Evolutionary conservation across 225 moss, liverwort and hornwort genomes (phyloP).

Genomic region (Asterella californica): DNA sequence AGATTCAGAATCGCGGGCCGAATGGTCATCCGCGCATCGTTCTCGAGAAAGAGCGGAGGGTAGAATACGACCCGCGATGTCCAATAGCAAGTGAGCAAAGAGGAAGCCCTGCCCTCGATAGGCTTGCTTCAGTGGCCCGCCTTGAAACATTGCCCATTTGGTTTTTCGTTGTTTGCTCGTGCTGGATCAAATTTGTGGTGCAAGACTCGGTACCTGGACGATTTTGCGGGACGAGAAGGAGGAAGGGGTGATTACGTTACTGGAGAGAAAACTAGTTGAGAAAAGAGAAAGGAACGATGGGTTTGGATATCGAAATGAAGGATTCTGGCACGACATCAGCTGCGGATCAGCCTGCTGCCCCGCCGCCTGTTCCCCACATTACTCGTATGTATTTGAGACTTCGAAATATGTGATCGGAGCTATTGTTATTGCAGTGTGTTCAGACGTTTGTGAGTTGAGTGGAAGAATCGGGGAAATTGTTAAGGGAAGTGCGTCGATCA

Average conservation of each 20-base stretch:
- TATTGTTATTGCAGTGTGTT: neutral
- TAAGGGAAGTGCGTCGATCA: neutral
- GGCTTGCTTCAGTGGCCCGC: conserved; percentile 6
- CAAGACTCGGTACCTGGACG: neutral
- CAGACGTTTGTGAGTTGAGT: neutral
- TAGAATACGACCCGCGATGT: conserved; percentile 1
- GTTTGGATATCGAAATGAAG: conserved; percentile 74
- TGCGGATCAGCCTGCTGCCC: conserved; percentile 37
- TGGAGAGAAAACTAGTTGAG: neutral
- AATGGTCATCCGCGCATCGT: neutral
- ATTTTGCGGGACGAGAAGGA: neutral
- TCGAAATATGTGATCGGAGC: conserved; percentile 10
- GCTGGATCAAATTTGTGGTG: neutral
- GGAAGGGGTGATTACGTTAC: neutral
- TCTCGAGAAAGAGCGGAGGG: neutral
- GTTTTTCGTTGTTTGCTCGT: conserved; percentile 1
- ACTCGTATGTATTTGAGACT: conserved; percentile 13
- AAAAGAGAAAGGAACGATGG: conserved; percentile 37
- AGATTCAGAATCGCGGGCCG: neutral
- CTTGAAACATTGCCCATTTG: neutral
- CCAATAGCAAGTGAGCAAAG: neutral
- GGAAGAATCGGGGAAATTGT: neutral
- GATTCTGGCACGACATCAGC: conserved; percentile 27
- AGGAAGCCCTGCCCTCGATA: neutral
- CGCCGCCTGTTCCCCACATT: conserved; percentile 47